A percentile compares a stretch with the other conserved stretches of the same genome.
Conservation (phyloP, 75 land plant species). For the Pinus tabuliformis region DNA sequence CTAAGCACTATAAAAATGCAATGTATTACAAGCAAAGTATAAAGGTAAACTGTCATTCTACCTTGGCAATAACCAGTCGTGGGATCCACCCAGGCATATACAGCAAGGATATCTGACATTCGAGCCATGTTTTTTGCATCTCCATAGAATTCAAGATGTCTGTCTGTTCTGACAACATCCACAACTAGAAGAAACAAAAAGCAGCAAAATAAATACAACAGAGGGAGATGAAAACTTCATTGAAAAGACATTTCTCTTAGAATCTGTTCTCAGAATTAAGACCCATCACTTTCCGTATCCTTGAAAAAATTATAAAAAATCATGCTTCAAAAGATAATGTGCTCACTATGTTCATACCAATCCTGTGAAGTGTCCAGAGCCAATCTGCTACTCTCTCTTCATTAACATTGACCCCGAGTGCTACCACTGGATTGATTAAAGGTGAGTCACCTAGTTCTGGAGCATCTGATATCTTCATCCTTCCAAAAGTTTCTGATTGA, state of each 20-base stretch:
- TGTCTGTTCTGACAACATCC: conserved; percentile 93
- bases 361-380: conserved; percentile 92
- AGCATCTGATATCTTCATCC: conserved; percentile 43
- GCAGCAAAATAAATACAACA: not conserved
- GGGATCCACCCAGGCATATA: conserved; percentile 96
- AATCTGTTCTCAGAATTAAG: not conserved
- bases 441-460: conserved; percentile 14
- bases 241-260: not conserved
- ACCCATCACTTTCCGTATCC: not conserved
- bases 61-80: conserved; percentile 94
- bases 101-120: conserved; percentile 93
- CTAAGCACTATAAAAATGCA: not conserved
- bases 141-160: conserved; percentile 80
- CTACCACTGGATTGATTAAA: conserved; percentile 17
- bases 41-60: conserved; percentile 9
- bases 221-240: not conserved
- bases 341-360: conserved; percentile 43
- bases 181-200: conserved; percentile 51
- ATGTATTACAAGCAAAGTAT: not conserved
- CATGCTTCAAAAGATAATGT: not conserved
- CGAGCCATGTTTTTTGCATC: conserved; percentile 83
- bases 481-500: conserved; percentile 13
- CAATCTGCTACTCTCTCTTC: conserved; percentile 80
- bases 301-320: not conserved
- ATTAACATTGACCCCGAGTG: conserved; percentile 21